Percentiles rank a stretch among this genome's conserved stretches.
Evolutionary conservation across 441 rosid genomes (phyloP).

Genomic region (Erysimum cheiri): DNA sequence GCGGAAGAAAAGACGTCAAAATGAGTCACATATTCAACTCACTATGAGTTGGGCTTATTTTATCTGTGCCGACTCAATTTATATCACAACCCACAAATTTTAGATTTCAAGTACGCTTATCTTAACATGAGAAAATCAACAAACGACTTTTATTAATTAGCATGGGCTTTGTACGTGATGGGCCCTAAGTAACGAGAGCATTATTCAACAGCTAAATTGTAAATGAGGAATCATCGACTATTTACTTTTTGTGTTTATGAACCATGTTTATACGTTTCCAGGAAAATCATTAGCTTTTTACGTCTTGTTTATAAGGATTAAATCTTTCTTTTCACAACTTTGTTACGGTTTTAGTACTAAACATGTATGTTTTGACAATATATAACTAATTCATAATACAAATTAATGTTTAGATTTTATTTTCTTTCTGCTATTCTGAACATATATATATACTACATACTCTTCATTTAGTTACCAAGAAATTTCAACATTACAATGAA

Average conservation of each 20-base stretch:
- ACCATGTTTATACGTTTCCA: background rate
- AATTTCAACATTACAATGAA: background rate
- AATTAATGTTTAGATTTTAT: background rate
- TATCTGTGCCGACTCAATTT: background rate
- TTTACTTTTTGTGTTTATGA: constrained; percentile 12
- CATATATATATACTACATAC: background rate
- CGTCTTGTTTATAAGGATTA: background rate
- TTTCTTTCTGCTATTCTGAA: background rate
- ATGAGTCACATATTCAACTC: background rate
- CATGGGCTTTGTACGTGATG: constrained; percentile 17
- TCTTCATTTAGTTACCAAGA: background rate
- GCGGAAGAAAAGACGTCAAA: background rate
- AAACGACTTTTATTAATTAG: background rate
- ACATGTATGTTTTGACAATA: no score
- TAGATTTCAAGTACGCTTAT: constrained; percentile 2
- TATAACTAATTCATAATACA: background rate
- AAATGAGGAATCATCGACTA: background rate
- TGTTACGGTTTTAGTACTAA: background rate
- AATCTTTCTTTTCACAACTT: background rate
- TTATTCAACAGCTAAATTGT: background rate
- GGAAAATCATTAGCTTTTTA: background rate
- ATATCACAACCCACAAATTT: background rate
- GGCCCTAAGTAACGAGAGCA: constrained; percentile 3
- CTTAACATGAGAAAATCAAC: background rate
- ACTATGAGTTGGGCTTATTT: background rate